A percentile compares a stretch with the other conserved stretches of the same genome.
phyloP scores from a whole-genome alignment of 108 stramenopile species.

The Nitzschia putrida region DNA sequence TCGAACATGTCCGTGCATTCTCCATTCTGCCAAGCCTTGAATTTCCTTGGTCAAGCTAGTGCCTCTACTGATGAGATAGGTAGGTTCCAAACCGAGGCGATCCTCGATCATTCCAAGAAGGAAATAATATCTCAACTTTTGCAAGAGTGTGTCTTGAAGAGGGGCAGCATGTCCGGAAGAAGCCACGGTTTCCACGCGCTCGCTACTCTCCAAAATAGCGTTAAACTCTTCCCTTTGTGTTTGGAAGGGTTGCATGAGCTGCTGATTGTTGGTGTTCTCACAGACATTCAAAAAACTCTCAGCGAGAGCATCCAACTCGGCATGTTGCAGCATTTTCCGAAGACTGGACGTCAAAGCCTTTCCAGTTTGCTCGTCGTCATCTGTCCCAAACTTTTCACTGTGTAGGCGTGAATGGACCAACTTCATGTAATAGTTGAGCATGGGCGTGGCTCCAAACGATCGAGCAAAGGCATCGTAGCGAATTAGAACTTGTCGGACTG shows the following conservation, averaged over 20 bases:
- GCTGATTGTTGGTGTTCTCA: neutral
- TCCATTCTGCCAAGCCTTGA: slow-evolving; percentile 57
- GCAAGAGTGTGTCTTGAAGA: slow-evolving; percentile 43
- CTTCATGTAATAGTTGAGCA: slow-evolving; percentile 66
- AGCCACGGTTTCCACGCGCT: slow-evolving; percentile 15
- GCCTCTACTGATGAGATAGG: slow-evolving; percentile 53
- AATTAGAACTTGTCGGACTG: slow-evolving; percentile 64
- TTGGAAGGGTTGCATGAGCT: slow-evolving; percentile 16
- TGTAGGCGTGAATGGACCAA: neutral
- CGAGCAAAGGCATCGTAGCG: slow-evolving; percentile 70
- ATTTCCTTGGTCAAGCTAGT: slow-evolving; percentile 52
- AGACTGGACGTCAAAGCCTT: slow-evolving; percentile 3
- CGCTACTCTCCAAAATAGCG: slow-evolving; percentile 40
- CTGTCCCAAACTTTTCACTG: neutral
- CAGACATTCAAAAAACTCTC: slow-evolving; percentile 8
- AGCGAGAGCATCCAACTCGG: slow-evolving; percentile 17
- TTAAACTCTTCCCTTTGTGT: slow-evolving; percentile 37
- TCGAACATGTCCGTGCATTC: slow-evolving; percentile 2
- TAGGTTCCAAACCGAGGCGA: slow-evolving; percentile 56
- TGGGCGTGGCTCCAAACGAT: slow-evolving; percentile 57
- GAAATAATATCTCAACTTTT: slow-evolving; percentile 52
- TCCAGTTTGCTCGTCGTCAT: neutral
- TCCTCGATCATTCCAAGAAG: slow-evolving; percentile 54
- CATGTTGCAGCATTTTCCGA: slow-evolving; percentile 41
- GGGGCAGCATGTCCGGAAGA: slow-evolving; percentile 27